Conservation (phyloP, 306 rosid species). For the Gynostemma pentaphyllum region DNA sequence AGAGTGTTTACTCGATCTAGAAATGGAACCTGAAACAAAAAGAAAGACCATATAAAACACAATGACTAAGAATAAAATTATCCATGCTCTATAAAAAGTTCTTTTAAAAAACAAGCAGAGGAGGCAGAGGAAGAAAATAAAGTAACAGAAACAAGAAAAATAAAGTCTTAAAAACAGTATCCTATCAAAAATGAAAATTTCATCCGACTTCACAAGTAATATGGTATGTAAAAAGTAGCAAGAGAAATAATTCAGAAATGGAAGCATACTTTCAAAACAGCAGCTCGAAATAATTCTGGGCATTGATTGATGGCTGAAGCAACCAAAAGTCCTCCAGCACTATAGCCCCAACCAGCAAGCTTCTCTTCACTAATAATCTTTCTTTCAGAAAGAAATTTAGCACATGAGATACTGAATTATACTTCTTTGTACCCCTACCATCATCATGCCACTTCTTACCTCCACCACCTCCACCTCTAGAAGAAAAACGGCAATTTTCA, state of each 20-base stretch:
- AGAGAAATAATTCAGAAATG: not conserved
- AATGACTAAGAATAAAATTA: not conserved
- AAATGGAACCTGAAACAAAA: constrained; percentile 71
- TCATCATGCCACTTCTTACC: constrained; percentile 88
- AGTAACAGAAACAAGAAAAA: no score
- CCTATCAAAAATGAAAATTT: not conserved
- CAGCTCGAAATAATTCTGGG: constrained; percentile 77
- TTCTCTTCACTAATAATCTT: constrained; percentile 58
- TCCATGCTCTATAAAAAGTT: not conserved
- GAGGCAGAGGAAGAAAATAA: no score
- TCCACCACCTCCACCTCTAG: constrained; percentile 89
- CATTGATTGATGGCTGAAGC: constrained; percentile 70
- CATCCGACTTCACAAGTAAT: not conserved
- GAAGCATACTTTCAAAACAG: constrained; percentile 58
- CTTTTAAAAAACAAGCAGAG: not conserved
- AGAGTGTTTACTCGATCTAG: constrained; percentile 79
- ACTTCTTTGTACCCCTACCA: constrained; percentile 58
- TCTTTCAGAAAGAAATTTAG: constrained; percentile 57
- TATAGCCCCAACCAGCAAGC: constrained; percentile 81
- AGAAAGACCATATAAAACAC: constrained; percentile 9
- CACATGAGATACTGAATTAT: constrained; percentile 71
- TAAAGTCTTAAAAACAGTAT: not conserved
- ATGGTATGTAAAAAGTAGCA: not conserved
- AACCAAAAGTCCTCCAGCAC: constrained; percentile 92
- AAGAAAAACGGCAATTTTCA: constrained; percentile 16